A percentile compares a stretch with the other conserved stretches of the same genome.
Evolutionary conservation across 1,284 basidiomycete genomes (phyloP).

Genomic region (Thecaphora thlaspeos): DNA sequence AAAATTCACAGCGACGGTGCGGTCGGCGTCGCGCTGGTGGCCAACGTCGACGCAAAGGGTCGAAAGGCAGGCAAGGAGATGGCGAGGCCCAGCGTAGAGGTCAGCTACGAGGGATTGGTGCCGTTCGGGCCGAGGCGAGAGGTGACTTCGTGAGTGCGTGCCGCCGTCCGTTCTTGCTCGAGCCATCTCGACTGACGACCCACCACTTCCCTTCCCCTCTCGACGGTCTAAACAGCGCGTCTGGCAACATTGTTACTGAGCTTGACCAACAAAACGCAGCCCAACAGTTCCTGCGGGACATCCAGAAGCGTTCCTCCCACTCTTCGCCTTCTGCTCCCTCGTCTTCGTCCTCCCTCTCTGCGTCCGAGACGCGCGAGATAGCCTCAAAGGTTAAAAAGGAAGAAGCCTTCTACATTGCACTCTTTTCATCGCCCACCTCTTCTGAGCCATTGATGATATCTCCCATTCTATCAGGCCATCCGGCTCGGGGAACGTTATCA

Average conservation of each 20-base stretch:
- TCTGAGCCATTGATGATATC: constrained; percentile 15
- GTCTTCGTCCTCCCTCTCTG: too few relatives aligned
- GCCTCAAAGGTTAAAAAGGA: constrained; percentile 63
- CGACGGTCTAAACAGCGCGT: constrained; percentile 64
- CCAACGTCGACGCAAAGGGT: constrained; percentile 15
- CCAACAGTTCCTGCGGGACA: constrained; percentile 67
- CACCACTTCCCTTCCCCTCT: too few relatives aligned
- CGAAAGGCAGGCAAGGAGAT: constrained; percentile 1
- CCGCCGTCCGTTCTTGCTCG: too few relatives aligned
- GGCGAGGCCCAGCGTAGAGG: constrained; percentile 47
- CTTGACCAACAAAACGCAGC: constrained; percentile 71
- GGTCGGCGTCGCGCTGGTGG: constrained; percentile 68
- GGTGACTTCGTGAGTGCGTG: constrained; percentile 64
- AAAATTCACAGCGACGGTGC: constrained; percentile 67
- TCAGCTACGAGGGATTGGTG: constrained; percentile 64
- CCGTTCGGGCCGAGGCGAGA: constrained; percentile 64
- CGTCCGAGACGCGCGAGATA: constrained; percentile 12
- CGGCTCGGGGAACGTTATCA: constrained; percentile 72
- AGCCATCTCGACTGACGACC: too few relatives aligned
- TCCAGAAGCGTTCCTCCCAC: constrained; percentile 59
- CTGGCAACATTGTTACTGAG: constrained; percentile 75
- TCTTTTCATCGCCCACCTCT: constrained; percentile 43
- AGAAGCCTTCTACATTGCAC: constrained; percentile 68
- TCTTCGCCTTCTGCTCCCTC: too few relatives aligned
- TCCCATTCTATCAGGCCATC: constrained; percentile 73